A percentile compares a stretch with the other conserved stretches of the same genome.
Evolutionary conservation across 225 moss, liverwort and hornwort genomes (phyloP).

Genomic region (Neckera pumila): DNA sequence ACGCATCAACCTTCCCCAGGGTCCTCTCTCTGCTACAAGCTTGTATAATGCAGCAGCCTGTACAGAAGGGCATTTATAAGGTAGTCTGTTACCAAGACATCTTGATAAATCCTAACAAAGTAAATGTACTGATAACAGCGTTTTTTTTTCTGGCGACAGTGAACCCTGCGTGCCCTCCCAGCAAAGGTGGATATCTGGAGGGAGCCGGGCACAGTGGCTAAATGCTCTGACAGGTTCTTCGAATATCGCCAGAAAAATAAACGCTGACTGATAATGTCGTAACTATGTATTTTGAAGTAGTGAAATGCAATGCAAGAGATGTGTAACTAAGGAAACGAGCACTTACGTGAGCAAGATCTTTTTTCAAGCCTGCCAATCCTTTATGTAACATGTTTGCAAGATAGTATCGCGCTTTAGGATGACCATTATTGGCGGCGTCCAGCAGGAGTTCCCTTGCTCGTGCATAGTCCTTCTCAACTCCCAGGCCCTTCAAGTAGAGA

Average conservation of each 20-base stretch:
- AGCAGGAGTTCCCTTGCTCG: constrained; percentile 44
- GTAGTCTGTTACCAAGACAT: background rate
- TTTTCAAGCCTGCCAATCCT: constrained; percentile 63
- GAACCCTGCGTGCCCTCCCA: no score
- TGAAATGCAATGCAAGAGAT: background rate
- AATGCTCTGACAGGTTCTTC: no score
- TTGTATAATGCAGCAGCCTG: constrained; percentile 86
- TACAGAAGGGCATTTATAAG: background rate
- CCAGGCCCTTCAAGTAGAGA: constrained; percentile 73
- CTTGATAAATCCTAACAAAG: background rate
- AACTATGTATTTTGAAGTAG: background rate
- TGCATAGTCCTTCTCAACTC: constrained; percentile 60
- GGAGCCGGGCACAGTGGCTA: no score
- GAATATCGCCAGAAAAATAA: no score
- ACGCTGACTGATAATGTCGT: background rate
- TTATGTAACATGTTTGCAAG: constrained; percentile 89
- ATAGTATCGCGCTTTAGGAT: constrained; percentile 80
- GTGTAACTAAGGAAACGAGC: background rate
- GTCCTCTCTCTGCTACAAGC: constrained; percentile 85
- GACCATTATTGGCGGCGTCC: constrained; percentile 34
- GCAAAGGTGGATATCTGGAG: no score
- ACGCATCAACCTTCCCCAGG: constrained; percentile 91
- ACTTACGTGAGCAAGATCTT: constrained; percentile 50
- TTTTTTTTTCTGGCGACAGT: no score
- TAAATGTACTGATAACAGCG: background rate